A percentile compares a stretch with the other conserved stretches of the same genome.
Evolutionary conservation across 2,329 filamentous ascomycete genomes (phyloP).

Genomic region (Tolypocladium inflatum): DNA sequence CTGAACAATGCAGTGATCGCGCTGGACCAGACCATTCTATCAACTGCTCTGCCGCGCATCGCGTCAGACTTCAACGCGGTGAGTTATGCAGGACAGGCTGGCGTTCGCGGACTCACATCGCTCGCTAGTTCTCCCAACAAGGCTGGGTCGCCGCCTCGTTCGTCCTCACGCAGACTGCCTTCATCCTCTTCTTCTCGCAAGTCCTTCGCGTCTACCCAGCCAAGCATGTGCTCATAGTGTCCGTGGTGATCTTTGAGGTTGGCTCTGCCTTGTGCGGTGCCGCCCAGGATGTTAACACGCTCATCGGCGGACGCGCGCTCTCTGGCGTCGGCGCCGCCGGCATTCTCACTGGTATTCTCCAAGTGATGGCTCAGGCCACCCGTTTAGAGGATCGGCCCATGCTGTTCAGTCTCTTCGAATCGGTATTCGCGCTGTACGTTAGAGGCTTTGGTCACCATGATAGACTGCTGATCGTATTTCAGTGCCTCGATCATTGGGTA

Average conservation of each 20-base stretch:
- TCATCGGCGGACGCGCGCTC: not conserved
- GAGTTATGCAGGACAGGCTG: not conserved
- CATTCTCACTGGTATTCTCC: not conserved
- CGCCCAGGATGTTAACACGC: not conserved
- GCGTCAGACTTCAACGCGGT: not conserved
- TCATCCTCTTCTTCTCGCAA: not conserved
- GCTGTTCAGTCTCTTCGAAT: not conserved
- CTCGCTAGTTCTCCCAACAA: not conserved
- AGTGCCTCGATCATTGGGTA: not conserved
- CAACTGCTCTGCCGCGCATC: not conserved
- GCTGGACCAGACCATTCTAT: not conserved
- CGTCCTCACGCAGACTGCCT: not conserved
- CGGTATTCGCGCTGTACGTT: not conserved
- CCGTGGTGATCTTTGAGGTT: not conserved
- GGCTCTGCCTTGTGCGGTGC: not conserved
- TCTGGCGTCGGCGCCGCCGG: not conserved
- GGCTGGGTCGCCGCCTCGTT: not conserved
- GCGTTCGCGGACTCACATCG: not conserved
- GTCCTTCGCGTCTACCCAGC: not conserved
- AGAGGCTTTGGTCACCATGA: not conserved
- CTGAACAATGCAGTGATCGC: not conserved
- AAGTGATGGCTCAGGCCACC: not conserved
- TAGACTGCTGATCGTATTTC: not conserved
- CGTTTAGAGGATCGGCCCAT: not conserved
- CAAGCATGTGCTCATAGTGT: not conserved